Evolutionary conservation across 2,329 filamentous ascomycete species (phyloP).

Genomic region (Penicillium carneum): DNA sequence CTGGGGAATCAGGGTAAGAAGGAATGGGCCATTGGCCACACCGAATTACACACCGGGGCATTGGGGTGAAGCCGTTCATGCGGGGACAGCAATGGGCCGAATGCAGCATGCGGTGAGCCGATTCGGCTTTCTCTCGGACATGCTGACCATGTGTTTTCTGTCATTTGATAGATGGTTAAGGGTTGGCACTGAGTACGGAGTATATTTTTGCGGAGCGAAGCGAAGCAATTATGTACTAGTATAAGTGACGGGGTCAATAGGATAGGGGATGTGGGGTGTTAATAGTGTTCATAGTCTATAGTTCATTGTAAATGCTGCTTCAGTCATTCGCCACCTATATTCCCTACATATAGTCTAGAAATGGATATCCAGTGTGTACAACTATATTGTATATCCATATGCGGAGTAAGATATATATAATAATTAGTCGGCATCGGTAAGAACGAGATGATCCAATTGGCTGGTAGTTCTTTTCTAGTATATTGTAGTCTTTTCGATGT

Average conservation of each 20-base stretch:
- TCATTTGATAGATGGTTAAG: not conserved
- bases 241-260: not conserved
- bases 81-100: conserved; percentile 36
- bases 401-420: not conserved
- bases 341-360: not conserved
- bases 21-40: conserved; percentile 32
- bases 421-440: too few species aligned
- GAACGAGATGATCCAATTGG: too few species aligned
- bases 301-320: not conserved
- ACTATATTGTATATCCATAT: not conserved
- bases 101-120: conserved; percentile 49
- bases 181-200: not conserved
- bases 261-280: not conserved
- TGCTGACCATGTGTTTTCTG: conserved; percentile 4
- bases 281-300: not conserved
- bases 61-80: conserved; percentile 42
- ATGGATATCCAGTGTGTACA: not conserved
- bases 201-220: too few species aligned
- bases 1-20: conserved; percentile 33
- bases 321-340: not conserved
- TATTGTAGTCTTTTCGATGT: too few species aligned
- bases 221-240: not conserved
- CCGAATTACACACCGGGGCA: conserved; percentile 31
- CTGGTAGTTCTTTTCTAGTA: too few species aligned
- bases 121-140: conserved; percentile 20